Conservation (phyloP, 805 yeast genomes). For the Wickerhamiella siamensis region DNA sequence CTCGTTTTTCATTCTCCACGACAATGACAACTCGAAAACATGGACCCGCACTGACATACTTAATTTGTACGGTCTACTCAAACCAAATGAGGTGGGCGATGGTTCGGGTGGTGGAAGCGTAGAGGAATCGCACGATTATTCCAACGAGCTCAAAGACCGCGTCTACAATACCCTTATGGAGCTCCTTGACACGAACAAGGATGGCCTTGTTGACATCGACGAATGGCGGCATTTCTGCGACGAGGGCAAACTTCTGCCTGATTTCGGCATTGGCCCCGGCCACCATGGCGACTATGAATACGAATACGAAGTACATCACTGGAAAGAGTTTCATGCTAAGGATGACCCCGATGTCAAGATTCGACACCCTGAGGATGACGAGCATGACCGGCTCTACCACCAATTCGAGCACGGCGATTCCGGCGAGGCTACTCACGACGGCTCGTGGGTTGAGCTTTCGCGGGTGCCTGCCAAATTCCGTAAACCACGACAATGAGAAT, state of each 20-base stretch:
- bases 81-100: conserved; percentile 63
- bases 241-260: conserved; percentile 67
- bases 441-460: conserved; percentile 13
- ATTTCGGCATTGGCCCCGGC: conserved; percentile 85
- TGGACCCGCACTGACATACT: conserved; percentile 59
- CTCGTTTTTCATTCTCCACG: conserved; percentile 71
- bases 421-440: conserved; percentile 17
- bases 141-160: conserved; percentile 37
- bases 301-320: conserved; percentile 90
- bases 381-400: conserved; percentile 72
- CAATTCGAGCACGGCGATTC: conserved; percentile 68
- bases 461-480: conserved; percentile 18
- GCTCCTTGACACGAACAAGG: conserved; percentile 50
- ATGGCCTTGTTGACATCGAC: conserved; percentile 46
- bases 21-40: conserved; percentile 35
- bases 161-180: conserved; percentile 43
- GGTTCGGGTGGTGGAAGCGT: conserved; percentile 85
- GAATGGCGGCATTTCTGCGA: conserved; percentile 55
- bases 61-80: conserved; percentile 62
- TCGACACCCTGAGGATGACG: conserved; percentile 80
- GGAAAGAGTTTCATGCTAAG: conserved; percentile 50
- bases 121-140: conserved; percentile 43
- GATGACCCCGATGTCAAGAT: conserved; percentile 68
- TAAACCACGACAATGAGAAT: conserved; percentile 1
- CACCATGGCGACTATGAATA: conserved; percentile 88